Base-by-base conservation (phyloP, 1,139 yeast species). In the Geotrichum histeridarum region DNA sequence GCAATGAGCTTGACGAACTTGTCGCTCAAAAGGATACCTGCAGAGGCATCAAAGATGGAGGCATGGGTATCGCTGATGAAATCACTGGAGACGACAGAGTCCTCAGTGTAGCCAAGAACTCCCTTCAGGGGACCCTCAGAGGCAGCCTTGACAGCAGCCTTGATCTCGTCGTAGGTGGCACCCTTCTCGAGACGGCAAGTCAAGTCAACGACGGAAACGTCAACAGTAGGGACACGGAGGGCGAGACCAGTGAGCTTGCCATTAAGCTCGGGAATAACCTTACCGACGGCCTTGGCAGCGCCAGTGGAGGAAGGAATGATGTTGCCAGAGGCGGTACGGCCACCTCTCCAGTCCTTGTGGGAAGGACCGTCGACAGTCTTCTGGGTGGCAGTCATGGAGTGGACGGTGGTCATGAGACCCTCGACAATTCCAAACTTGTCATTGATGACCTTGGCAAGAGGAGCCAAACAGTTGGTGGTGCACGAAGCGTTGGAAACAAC, bases 311-410 rank as follows among this genome's bases (percentile, higher is more conserved):
- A 86, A 73, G 94, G 94, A 69, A 86, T 86, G 73, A 86, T 84
- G 86, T 86, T 86, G 73, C 86, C 91, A 60, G 90, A 82, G 72
- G 94, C 94, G 70, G 94, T 83, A 77, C 94, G 84, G 75, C 94
- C 94, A 74, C 94, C 94, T 81, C 94, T 83, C 94, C 94, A 86
- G 82, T 86, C 94, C 83, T 86, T 86, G 81, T 83, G 85, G 74
- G 93, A 85, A 70, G 94, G 91, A 77, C 94, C 94, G 72, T 86
- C 94, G 65, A 86, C 94, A 63, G 91, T 84, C 84, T 86, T 86
- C 77, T 86, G 94, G 72, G 93, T 84, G 71, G 94, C 94, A 66
- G 94, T 86, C 78, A 84, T 82, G 71, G 93, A 84, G 83, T 86
- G 94, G 68, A 85, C 89, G 64, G 94, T 86, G 79, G 94, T 86